Evolutionary conservation across 2,329 filamentous ascomycete genomes (phyloP).

Genomic region (Aspergillus latus): DNA sequence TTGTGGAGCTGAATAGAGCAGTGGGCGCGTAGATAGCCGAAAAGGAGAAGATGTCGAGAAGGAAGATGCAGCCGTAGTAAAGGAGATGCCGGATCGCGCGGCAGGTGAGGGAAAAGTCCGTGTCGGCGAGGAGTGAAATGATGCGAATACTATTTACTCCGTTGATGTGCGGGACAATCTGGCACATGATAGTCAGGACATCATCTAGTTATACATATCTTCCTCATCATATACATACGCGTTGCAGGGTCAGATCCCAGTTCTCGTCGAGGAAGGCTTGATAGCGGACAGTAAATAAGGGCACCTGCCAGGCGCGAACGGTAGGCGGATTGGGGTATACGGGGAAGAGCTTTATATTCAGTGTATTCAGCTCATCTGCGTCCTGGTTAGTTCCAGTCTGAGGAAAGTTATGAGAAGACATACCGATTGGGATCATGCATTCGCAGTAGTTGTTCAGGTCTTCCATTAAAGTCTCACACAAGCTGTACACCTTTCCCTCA

Average conservation of each 20-base stretch:
- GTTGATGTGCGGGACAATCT: constrained; percentile 83
- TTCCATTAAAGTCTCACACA: constrained; percentile 84
- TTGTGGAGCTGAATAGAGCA: constrained; percentile 69
- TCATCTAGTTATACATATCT: not conserved
- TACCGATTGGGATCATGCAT: constrained; percentile 96
- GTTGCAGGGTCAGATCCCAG: constrained; percentile 56
- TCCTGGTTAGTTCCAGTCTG: constrained; percentile 11
- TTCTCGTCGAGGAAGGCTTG: constrained; percentile 55
- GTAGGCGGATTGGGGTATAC: constrained; percentile 73
- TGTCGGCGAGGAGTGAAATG: constrained; percentile 81
- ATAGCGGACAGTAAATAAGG: constrained; percentile 65
- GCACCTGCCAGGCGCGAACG: constrained; percentile 87
- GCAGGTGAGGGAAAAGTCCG: constrained; percentile 81
- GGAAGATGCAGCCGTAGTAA: constrained; percentile 86
- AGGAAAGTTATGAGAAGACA: constrained; percentile 30
- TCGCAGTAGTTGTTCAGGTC: constrained; percentile 97
- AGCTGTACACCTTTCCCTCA: constrained; percentile 59
- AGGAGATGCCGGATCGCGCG: constrained; percentile 85
- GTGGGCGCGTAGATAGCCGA: constrained; percentile 85
- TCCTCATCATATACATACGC: constrained; percentile 30
- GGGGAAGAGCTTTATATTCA: constrained; percentile 95
- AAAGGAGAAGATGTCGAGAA: constrained; percentile 96
- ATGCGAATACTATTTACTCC: constrained; percentile 85
- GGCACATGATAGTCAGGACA: not conserved
- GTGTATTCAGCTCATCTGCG: constrained; percentile 83